These are phyloP conservation scores for Pichia thaimueangensis DNA, from an alignment of 805 yeast genomes.

Conservation along the genomic window DNA sequence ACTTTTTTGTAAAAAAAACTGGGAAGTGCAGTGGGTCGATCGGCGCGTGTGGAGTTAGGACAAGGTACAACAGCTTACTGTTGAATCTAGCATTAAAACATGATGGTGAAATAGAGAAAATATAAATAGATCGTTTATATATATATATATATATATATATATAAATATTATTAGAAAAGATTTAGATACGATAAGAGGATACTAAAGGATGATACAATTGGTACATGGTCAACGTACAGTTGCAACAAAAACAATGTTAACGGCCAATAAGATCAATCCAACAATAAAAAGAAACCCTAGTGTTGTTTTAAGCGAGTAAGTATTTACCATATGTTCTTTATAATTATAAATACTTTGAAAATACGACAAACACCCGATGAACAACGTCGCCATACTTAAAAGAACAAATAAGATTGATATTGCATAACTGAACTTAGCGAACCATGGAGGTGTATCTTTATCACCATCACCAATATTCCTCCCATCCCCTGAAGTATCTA, in stretches of 20 bases:
- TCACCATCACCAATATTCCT: slow-evolving; percentile 9
- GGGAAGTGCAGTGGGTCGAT: too few species aligned
- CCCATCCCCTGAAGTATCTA: slow-evolving; percentile 30
- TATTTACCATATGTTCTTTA: slow-evolving; percentile 35
- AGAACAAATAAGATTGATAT: slow-evolving; percentile 29
- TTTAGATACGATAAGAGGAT: too few species aligned
- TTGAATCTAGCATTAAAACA: too few species aligned
- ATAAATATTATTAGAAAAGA: too few species aligned
- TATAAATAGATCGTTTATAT: too few species aligned
- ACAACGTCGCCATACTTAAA: slow-evolving; percentile 34
- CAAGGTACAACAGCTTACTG: too few species aligned
- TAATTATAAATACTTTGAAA: slow-evolving; percentile 39
- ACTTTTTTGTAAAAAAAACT: too few species aligned
- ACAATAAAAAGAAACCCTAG: slow-evolving; percentile 23
- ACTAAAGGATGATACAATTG: too few species aligned
- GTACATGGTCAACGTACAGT: too few species aligned
- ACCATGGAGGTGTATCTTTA: slow-evolving; percentile 5
- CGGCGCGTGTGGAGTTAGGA: too few species aligned
- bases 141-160: too few species aligned
- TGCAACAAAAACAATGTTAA: slow-evolving; percentile 11
- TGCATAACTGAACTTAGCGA: slow-evolving; percentile 19
- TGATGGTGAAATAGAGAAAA: too few species aligned
- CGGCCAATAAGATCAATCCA: slow-evolving; percentile 7
- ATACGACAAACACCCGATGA: slow-evolving; percentile 37
- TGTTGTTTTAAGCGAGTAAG: slow-evolving; percentile 26